Conservation (phyloP, 257 asterid genomes). For the Osmanthus fragrans region DNA sequence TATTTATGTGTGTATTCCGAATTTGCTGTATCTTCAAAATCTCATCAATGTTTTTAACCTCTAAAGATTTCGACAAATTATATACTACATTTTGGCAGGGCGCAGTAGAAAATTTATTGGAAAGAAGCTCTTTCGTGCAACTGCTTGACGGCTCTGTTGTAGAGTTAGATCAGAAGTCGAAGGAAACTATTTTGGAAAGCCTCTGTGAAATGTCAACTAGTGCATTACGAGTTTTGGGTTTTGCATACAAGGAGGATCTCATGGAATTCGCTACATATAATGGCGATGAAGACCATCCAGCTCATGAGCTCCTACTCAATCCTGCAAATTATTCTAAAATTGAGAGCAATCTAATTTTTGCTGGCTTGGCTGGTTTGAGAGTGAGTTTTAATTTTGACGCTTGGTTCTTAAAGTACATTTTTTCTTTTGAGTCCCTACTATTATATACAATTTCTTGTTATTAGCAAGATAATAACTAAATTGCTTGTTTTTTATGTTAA, state of each 20-base stretch:
- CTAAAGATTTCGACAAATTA: neutral
- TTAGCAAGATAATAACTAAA: neutral
- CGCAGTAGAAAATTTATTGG: slow-evolving; percentile 90
- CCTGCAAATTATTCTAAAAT: slow-evolving; percentile 83
- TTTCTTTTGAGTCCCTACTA: neutral
- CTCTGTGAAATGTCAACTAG: slow-evolving; percentile 77
- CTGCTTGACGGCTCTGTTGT: slow-evolving; percentile 75
- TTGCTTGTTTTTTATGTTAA: neutral
- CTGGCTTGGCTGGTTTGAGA: slow-evolving; percentile 90
- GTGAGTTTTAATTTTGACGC: slow-evolving; percentile 64
- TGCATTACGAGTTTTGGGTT: slow-evolving; percentile 90
- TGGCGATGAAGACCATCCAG: slow-evolving; percentile 96
- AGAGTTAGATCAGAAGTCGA: slow-evolving; percentile 54
- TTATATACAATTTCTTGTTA: neutral
- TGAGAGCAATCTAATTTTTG: slow-evolving; percentile 83
- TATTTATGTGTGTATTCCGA: neutral
- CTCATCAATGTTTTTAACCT: neutral
- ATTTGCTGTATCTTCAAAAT: neutral
- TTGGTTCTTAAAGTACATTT: slow-evolving; percentile 1
- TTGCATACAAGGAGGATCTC: slow-evolving; percentile 77
- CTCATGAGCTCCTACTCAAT: slow-evolving; percentile 77
- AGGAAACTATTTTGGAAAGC: slow-evolving; percentile 59
- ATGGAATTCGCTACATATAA: slow-evolving; percentile 72
- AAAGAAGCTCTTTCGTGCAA: slow-evolving; percentile 88
- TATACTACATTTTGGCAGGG: slow-evolving; percentile 55